phyloP scores from a whole-genome alignment of 2,329 filamentous ascomycete species.

The Diatrype stigma region DNA sequence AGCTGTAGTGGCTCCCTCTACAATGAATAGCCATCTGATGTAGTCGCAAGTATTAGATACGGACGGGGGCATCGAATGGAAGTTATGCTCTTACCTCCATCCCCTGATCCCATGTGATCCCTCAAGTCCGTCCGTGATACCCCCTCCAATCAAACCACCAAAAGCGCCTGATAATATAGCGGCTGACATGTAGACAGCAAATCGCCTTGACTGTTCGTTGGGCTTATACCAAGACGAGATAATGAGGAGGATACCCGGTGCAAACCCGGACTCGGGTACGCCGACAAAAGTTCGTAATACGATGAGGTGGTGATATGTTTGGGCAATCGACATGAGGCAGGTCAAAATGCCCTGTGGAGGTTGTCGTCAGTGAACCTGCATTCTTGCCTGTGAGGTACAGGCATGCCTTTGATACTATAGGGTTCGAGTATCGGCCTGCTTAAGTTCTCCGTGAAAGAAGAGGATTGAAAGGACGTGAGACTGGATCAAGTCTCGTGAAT shows the following conservation, averaged over 20 bases:
- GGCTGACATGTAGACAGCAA: slow-evolving; percentile 67
- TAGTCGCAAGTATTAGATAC: no score
- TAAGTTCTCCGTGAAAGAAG: no score
- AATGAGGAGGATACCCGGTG: slow-evolving; percentile 56
- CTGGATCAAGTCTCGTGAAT: no score
- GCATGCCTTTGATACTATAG: no score
- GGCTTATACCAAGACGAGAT: slow-evolving; percentile 63
- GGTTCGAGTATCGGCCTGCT: no score
- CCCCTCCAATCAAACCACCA: slow-evolving; percentile 6
- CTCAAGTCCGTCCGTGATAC: slow-evolving; percentile 6
- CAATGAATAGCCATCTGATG: slow-evolving; percentile 9
- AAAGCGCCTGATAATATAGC: slow-evolving; percentile 48
- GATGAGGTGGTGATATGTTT: slow-evolving; percentile 22
- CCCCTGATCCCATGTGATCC: slow-evolving; percentile 5
- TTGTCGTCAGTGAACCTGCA: no score
- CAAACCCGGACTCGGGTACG: slow-evolving; percentile 55
- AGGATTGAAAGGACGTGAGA: no score
- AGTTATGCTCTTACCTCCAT: slow-evolving; percentile 4
- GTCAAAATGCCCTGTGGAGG: no score
- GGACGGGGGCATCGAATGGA: no score
- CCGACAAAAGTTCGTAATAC: slow-evolving; percentile 46
- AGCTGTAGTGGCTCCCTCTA: slow-evolving; percentile 9
- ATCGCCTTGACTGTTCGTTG: slow-evolving; percentile 27
- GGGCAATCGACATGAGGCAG: slow-evolving; percentile 6
- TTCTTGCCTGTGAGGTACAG: no score